Evolutionary conservation across 495 filamentous ascomycete species (phyloP).

Genomic region (Penicillium lividum): DNA sequence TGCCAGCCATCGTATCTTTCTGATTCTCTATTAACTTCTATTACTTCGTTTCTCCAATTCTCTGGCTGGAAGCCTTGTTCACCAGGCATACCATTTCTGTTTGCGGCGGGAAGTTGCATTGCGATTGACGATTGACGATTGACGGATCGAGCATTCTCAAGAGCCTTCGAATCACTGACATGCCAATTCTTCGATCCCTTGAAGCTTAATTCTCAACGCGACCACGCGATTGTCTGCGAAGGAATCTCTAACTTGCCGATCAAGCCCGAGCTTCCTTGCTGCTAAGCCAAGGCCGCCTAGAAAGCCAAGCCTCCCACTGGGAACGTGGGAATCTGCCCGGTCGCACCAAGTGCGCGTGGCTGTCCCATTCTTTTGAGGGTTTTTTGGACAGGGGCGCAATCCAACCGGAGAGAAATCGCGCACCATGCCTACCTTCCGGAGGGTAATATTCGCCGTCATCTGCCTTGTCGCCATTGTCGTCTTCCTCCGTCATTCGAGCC

Average conservation of each 20-base stretch:
- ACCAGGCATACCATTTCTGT: constrained; percentile 11
- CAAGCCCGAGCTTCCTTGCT: not conserved
- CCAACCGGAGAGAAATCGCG: constrained; percentile 10
- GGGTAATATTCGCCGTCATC: constrained; percentile 67
- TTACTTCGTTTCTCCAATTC: not conserved
- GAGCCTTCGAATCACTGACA: constrained; percentile 13
- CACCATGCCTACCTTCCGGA: constrained; percentile 68
- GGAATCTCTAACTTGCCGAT: constrained; percentile 4
- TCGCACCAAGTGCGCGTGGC: constrained; percentile 13
- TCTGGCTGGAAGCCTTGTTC: constrained; percentile 1
- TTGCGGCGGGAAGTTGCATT: constrained; percentile 24
- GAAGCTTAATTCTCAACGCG: constrained; percentile 13
- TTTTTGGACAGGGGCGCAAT: not conserved
- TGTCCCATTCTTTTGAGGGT: constrained; percentile 2
- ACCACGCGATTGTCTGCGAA: constrained; percentile 4
- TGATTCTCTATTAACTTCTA: not conserved
- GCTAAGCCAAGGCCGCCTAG: not conserved
- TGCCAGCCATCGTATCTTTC: not conserved
- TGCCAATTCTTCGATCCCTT: constrained; percentile 18
- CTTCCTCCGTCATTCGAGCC: constrained; percentile 68
- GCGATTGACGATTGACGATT: constrained; percentile 2
- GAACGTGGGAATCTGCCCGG: not conserved
- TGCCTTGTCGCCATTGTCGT: constrained; percentile 69
- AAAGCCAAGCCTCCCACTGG: constrained; percentile 3
- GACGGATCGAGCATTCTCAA: constrained; percentile 11